Evolutionary conservation across 2,329 filamentous ascomycete species (phyloP).

Genomic region (Fusarium citri): DNA sequence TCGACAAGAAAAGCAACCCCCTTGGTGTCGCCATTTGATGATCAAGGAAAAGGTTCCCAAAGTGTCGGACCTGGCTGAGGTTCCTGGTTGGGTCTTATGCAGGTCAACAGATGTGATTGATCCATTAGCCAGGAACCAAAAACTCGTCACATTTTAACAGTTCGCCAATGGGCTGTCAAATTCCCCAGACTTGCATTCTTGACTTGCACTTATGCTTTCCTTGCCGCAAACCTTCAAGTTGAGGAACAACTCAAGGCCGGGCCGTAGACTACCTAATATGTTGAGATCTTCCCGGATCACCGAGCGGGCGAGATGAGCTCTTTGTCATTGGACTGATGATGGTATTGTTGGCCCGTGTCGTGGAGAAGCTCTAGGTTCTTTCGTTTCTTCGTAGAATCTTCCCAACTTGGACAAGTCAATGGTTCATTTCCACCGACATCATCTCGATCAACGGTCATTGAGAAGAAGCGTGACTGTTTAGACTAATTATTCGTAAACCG

Average conservation of each 20-base stretch:
- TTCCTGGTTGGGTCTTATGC: slow-evolving; percentile 30
- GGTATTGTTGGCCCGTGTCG: slow-evolving; percentile 26
- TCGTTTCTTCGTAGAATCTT: slow-evolving; percentile 35
- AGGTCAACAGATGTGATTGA: slow-evolving; percentile 28
- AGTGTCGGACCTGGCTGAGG: slow-evolving; percentile 31
- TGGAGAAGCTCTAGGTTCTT: slow-evolving; percentile 35
- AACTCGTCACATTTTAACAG: slow-evolving; percentile 17
- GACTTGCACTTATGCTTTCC: neutral
- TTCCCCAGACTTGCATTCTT: neutral
- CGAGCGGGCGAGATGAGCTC: slow-evolving; percentile 13
- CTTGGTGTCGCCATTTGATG: slow-evolving; percentile 11
- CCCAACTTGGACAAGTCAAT: slow-evolving; percentile 33
- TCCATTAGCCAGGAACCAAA: slow-evolving; percentile 32
- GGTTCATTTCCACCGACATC: slow-evolving; percentile 47
- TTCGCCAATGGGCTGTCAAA: slow-evolving; percentile 11
- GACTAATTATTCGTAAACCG: neutral
- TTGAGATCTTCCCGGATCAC: slow-evolving; percentile 29
- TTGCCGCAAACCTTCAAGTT: neutral
- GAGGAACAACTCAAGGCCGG: neutral
- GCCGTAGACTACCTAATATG: slow-evolving; percentile 13
- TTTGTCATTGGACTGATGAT: slow-evolving; percentile 11
- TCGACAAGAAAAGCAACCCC: slow-evolving; percentile 19
- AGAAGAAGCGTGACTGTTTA: neutral
- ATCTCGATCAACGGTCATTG: slow-evolving; percentile 10
- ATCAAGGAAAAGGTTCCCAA: slow-evolving; percentile 18